Evolutionary conservation across 1,284 basidiomycete genomes (phyloP), one percentile per base, ranked within the genome.

Genomic region (Rhodotorula sp.): DNA sequence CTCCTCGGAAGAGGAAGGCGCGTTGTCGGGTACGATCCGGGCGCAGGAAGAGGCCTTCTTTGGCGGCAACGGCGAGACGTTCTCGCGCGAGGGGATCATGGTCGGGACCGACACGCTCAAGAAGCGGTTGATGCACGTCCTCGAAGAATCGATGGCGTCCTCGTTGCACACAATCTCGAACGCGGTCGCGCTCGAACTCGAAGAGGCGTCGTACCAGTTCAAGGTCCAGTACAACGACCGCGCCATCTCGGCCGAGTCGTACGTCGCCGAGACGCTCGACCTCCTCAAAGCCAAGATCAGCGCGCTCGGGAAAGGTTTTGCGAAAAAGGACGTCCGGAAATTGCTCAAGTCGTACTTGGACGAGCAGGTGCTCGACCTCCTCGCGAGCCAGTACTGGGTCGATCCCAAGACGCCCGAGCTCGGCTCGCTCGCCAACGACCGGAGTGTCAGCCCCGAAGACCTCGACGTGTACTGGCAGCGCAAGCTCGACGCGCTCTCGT

Each of bases 221-320:
- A 99, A 99, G 82, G 95, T 99, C 1, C 93, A 98, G 81, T 99
- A 99, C 85, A 99, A 99, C 80, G 97, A 99, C 82, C 88, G 93
- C 28, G 87, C 91, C 38, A 92, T 98, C 76, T 91, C 92, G 0
- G 89, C 97, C 18, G 97, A 99, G 81, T 94, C 92, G 5, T 99
- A 99, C 80, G 93, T 98, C 62, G 95, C 95, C 23, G 97, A 99
- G 82, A 94, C 93, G 4, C 90, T 98, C 82, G 95, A 99, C 79
- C 85, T 87, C 14, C 87, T 99, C 76, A 99, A 99, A 83, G 86
- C 88, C 0, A 88, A 90, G 59, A 95, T 99, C 85, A 92, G 91
- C 78, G 89, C 93, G 58, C 90, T 90, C 78, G 91, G 90, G 1
- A 81, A 86, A 26, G 88, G 91, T 77, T 97, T 99, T 84, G 88